phyloP scores from a whole-genome alignment of 2,329 filamentous ascomycete species.

The Ascochyta viciae-villosae region DNA sequence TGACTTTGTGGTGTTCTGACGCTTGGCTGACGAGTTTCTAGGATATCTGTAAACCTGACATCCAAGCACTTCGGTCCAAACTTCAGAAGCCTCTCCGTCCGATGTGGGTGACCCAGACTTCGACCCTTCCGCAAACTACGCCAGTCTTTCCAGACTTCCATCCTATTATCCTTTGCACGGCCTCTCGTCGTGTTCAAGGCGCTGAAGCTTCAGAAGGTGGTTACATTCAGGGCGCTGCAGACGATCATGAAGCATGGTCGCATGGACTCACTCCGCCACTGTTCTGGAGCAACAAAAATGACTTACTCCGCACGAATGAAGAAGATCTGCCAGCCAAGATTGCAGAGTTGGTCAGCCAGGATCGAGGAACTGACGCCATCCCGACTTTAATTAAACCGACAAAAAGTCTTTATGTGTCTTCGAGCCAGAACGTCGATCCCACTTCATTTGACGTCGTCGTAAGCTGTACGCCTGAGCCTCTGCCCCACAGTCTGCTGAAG shows the following conservation, averaged over 20 bases:
- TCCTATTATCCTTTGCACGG: slow-evolving; percentile 83
- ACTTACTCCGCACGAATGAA: slow-evolving; percentile 70
- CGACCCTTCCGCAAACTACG: slow-evolving; percentile 56
- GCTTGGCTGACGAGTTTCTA: slow-evolving; percentile 25
- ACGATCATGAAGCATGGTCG: slow-evolving; percentile 95
- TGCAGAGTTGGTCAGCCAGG: slow-evolving; percentile 47
- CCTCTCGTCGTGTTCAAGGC: slow-evolving; percentile 74
- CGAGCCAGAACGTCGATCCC: slow-evolving; percentile 48
- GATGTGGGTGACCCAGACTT: slow-evolving; percentile 80
- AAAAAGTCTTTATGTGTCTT: slow-evolving; percentile 49
- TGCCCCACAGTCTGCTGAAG: slow-evolving; percentile 23
- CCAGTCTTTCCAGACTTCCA: slow-evolving; percentile 65
- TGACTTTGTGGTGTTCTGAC: not conserved
- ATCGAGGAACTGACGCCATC: slow-evolving; percentile 17
- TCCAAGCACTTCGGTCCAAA: slow-evolving; percentile 60
- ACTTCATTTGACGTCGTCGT: slow-evolving; percentile 50
- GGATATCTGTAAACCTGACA: slow-evolving; percentile 66
- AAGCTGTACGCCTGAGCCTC: slow-evolving; percentile 54
- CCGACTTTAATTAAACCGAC: slow-evolving; percentile 54
- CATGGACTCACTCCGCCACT: slow-evolving; percentile 75
- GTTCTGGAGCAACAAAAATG: slow-evolving; percentile 76
- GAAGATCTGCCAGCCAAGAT: slow-evolving; percentile 66
- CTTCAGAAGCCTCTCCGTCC: slow-evolving; percentile 77
- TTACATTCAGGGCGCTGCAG: slow-evolving; percentile 93
- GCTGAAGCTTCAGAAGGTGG: slow-evolving; percentile 73